These are phyloP conservation scores for Akebia trifoliata DNA, from an alignment of 164 flowering plant species.

Conservation along the genomic window DNA sequence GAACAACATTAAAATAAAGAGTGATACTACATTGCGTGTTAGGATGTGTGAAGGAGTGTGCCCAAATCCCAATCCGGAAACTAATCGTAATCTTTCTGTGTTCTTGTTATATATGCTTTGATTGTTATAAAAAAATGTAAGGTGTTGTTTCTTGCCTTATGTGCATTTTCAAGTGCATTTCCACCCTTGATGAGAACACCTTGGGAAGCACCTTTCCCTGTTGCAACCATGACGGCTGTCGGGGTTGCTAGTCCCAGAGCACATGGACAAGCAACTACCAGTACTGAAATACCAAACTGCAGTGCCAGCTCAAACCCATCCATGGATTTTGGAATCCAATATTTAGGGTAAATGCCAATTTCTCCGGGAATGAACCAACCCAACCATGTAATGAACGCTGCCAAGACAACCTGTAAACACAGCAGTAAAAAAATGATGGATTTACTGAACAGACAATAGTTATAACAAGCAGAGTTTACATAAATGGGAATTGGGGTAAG, in stretches of 20 bases:
- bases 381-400: constrained; percentile 76
- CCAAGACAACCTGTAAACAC: constrained; percentile 59
- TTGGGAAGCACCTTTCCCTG: constrained; percentile 90
- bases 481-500: too few species aligned
- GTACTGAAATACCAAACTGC: constrained; percentile 89
- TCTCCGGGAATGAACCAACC: constrained; percentile 81
- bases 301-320: constrained; percentile 85
- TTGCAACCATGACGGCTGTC: constrained; percentile 96
- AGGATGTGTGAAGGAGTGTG: not conserved
- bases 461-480: too few species aligned
- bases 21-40: too few species aligned
- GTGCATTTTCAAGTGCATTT: constrained; percentile 82
- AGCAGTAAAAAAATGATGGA: constrained; percentile 1
- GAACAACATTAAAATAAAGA: too few species aligned
- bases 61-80: not conserved
- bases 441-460: too few species aligned
- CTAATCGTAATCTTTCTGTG: not conserved
- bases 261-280: constrained; percentile 98
- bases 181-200: constrained; percentile 98
- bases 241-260: constrained; percentile 97
- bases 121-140: not conserved
- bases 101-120: too few species aligned
- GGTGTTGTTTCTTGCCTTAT: constrained; percentile 46
- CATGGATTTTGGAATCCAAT: constrained; percentile 80
- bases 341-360: constrained; percentile 56